phyloP scores from a whole-genome alignment of 345 rosid genomes.

The Eucalyptus leucophloia region DNA sequence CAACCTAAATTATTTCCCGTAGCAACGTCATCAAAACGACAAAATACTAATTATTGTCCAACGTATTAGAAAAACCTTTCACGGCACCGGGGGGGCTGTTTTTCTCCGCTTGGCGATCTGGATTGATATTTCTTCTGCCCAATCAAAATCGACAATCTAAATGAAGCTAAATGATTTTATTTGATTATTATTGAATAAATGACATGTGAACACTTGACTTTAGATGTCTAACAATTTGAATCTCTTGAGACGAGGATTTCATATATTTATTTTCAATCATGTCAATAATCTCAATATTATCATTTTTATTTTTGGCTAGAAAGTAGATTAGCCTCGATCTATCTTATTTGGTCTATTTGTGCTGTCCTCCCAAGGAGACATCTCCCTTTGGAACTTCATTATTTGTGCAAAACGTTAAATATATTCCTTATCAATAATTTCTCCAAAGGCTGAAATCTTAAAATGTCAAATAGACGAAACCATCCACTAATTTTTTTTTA shows the following conservation, averaged over 20 bases:
- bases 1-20: no score
- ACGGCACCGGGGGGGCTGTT: no score
- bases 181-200: neutral
- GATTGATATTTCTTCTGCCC: no score
- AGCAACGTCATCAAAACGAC: neutral
- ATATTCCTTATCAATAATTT: neutral
- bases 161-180: neutral
- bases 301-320: neutral
- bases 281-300: neutral
- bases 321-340: rapidly evolving
- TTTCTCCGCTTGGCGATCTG: no score
- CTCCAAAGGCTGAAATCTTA: neutral
- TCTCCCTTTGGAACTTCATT: rapidly evolving
- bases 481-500: neutral
- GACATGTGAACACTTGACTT: neutral
- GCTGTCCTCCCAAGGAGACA: neutral
- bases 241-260: no score
- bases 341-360: neutral
- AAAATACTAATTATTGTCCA: no score
- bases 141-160: neutral
- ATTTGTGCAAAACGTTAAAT: neutral
- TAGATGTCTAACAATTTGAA: neutral
- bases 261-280: neutral
- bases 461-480: neutral
- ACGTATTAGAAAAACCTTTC: no score